phyloP scores from a whole-genome alignment of 2,329 filamentous ascomycete species.

The Saccharata proteae region DNA sequence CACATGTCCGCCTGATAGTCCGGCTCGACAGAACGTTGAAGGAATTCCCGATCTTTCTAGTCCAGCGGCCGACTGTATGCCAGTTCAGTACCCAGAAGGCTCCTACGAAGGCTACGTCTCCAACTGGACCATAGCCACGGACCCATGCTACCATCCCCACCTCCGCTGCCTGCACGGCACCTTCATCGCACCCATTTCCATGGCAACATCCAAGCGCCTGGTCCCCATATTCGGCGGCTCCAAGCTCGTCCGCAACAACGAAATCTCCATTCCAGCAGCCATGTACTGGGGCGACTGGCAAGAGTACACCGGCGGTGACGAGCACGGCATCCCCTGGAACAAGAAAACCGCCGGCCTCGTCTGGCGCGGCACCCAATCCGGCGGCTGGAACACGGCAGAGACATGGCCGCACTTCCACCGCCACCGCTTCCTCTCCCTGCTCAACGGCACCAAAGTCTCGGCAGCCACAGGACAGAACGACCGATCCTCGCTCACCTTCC shows the following conservation, averaged over 20 bases:
- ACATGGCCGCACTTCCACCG: constrained; percentile 66
- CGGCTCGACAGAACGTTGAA: constrained; percentile 19
- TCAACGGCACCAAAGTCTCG: constrained; percentile 50
- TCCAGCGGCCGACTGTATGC: constrained; percentile 19
- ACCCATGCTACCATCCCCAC: constrained; percentile 33
- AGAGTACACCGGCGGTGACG: constrained; percentile 29
- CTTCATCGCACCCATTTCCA: constrained; percentile 37
- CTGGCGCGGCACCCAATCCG: constrained; percentile 38
- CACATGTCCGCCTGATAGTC: constrained; percentile 26
- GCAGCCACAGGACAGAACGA: constrained; percentile 30
- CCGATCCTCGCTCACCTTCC: constrained; percentile 22
- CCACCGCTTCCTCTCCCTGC: constrained; percentile 63
- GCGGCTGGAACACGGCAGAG: constrained; percentile 33
- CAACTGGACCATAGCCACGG: constrained; percentile 35
- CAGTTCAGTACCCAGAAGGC: constrained; percentile 15
- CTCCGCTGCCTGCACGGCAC: constrained; percentile 35
- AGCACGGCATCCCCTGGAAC: constrained; percentile 29
- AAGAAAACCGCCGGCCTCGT: constrained; percentile 29
- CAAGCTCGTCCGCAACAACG: constrained; percentile 39
- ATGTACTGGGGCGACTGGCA: constrained; percentile 37
- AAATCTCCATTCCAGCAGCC: constrained; percentile 38
- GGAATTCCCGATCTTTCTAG: constrained; percentile 24
- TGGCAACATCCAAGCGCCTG: constrained; percentile 30
- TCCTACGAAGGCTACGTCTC: constrained; percentile 34
- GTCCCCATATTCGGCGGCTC: constrained; percentile 39